Evolutionary conservation across 2,329 filamentous ascomycete genomes (phyloP).

Genomic region (Mycosphaerella sp.): DNA sequence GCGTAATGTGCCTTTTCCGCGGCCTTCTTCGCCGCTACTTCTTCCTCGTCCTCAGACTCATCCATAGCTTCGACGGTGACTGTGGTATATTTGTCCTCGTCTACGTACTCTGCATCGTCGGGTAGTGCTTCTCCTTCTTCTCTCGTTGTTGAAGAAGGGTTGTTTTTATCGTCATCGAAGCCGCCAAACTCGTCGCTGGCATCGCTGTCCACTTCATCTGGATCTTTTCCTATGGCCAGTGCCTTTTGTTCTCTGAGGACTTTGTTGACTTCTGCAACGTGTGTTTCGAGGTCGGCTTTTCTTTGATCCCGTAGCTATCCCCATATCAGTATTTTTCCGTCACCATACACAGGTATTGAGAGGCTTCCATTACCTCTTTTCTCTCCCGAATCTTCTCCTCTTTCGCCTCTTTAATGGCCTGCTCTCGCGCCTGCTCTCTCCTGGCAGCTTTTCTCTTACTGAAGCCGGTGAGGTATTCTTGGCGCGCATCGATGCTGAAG

Average conservation of each 20-base stretch:
- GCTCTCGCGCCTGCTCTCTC: conserved; percentile 75
- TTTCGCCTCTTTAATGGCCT: conserved; percentile 67
- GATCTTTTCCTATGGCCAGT: conserved; percentile 21
- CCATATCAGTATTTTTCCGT: not conserved
- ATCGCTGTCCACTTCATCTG: conserved; percentile 30
- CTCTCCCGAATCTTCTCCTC: conserved; percentile 69
- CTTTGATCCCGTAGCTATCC: conserved; percentile 73
- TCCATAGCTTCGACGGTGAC: conserved; percentile 89
- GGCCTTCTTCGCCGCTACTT: conserved; percentile 25
- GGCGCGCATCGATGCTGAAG: conserved; percentile 72
- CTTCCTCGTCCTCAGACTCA: conserved; percentile 36
- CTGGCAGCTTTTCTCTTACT: conserved; percentile 90
- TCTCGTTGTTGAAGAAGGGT: not conserved
- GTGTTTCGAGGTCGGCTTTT: conserved; percentile 71
- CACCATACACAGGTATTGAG: not conserved
- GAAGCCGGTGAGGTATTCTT: conserved; percentile 90
- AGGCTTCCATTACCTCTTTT: conserved; percentile 57
- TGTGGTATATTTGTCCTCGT: conserved; percentile 92
- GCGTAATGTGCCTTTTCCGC: conserved; percentile 22
- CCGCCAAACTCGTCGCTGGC: conserved; percentile 20
- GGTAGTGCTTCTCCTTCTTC: conserved; percentile 41
- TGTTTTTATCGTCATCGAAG: conserved; percentile 15
- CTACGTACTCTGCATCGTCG: conserved; percentile 71
- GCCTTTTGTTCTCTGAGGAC: conserved; percentile 56
- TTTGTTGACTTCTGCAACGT: conserved; percentile 69